Base-by-base conservation (phyloP, 805 yeast species). In the Sugiyamaella floridensis region DNA sequence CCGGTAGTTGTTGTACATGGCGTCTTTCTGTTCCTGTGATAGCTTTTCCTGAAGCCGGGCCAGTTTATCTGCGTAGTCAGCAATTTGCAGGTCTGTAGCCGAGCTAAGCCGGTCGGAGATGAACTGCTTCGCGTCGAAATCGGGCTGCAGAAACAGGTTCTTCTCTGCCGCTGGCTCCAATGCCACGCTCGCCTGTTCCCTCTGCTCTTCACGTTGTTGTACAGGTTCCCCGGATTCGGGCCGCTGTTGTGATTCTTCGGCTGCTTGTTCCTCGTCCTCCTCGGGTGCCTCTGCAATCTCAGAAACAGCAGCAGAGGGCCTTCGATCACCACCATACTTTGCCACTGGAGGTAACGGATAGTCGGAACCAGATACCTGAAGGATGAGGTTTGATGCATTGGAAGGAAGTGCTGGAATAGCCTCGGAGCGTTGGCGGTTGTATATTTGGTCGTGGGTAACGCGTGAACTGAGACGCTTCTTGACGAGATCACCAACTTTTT, bases 391-490 rank as follows among this genome's bases (percentile, higher is more conserved):
- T 65, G 93, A 77, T 55, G 81, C 79, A 57, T 81, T 82, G 64
- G 85, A 92, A 6, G 96, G 96, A 63, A 88, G 75, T 43, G 95
- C 93, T 64, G 88, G 88, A 5, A 76, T 73, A 60, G 83, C 83
- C 26, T 86, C 85, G 50, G 87, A 77, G 15, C 79, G 75, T 63
- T 85, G 93, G 92, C 76, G 71, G 82, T 86, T 68, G 85, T 93
- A 83, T 52, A 86, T 71, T 64, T 86, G 95, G 34, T 45, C 49
- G 12, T 51, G 49, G 12, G 55, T 57, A 15, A 52, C 44, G 1
- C 65, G 58, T 7, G 63, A 54, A n/a, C 64, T 60, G 50, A 59
- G 51, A 10, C 65, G 58, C 47, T 56, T 50, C 47, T 62, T 62
- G 42, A 62, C 65, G 49, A 62, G 49, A 47, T 60, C 55, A 9